Conservation (phyloP, 2,329 filamentous ascomycete genomes). For the Boeremia lycopersici region DNA sequence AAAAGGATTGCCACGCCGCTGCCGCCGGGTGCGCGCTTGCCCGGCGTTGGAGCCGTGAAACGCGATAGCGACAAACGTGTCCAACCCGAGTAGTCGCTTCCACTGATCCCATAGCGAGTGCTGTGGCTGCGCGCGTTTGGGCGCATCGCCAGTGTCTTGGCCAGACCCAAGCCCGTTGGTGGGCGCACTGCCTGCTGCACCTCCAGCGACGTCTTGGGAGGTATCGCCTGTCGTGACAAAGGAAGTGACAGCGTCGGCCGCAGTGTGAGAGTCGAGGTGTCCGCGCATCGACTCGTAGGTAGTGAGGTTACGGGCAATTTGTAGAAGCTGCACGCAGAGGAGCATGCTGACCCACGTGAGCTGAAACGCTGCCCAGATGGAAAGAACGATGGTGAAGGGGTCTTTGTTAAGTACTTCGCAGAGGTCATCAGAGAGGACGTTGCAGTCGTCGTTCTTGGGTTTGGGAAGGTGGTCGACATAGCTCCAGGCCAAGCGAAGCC, state of each 20-base stretch:
- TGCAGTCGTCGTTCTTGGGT: slow-evolving; percentile 64
- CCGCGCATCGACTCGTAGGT: slow-evolving; percentile 97
- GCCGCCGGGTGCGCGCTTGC: slow-evolving; percentile 35
- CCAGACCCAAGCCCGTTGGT: slow-evolving; percentile 67
- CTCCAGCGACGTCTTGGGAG: slow-evolving; percentile 60
- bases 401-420: slow-evolving; percentile 82
- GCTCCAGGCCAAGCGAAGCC: slow-evolving; percentile 73
- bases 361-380: slow-evolving; percentile 81
- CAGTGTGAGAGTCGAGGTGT: slow-evolving; percentile 64
- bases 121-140: slow-evolving; percentile 56
- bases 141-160: slow-evolving; percentile 54
- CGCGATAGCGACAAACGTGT: slow-evolving; percentile 92
- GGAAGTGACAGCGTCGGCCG: slow-evolving; percentile 67
- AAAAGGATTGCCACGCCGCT: slow-evolving; percentile 76
- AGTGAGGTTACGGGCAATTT: slow-evolving; percentile 90
- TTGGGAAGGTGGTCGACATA: slow-evolving; percentile 69
- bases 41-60: slow-evolving; percentile 69
- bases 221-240: slow-evolving; percentile 76
- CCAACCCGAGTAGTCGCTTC: slow-evolving; percentile 84
- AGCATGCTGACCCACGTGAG: slow-evolving; percentile 98
- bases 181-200: slow-evolving; percentile 29
- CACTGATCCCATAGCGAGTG: slow-evolving; percentile 76
- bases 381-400: slow-evolving; percentile 79
- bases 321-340: slow-evolving; percentile 88
- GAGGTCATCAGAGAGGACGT: slow-evolving; percentile 73